Percentiles rank a stretch among this genome's conserved stretches.
phyloP scores from a whole-genome alignment of 495 filamentous ascomycete species.

The Neurospora sp. region DNA sequence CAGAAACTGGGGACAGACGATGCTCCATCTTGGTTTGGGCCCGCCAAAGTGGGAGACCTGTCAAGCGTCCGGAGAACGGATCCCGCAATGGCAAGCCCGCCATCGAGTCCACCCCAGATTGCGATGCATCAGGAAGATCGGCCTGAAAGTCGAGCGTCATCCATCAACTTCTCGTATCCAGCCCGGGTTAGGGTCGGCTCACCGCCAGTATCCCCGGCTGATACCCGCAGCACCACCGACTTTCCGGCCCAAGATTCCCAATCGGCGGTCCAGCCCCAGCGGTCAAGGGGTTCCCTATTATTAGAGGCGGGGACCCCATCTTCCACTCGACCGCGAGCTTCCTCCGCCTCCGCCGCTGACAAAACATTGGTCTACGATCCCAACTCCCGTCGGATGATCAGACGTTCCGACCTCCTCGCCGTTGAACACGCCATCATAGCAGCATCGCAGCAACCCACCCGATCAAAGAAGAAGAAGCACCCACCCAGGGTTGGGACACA shows the following conservation, averaged over 20 bases:
- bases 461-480: slow-evolving; percentile 43
- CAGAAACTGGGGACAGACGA: slow-evolving; percentile 29
- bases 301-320: neutral
- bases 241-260: neutral
- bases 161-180: slow-evolving; percentile 83
- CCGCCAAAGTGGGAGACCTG: slow-evolving; percentile 31
- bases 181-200: slow-evolving; percentile 28
- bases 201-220: slow-evolving; percentile 16
- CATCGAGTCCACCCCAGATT: slow-evolving; percentile 22
- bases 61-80: slow-evolving; percentile 33
- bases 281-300: neutral
- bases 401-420: slow-evolving; percentile 23
- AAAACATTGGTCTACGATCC: slow-evolving; percentile 44
- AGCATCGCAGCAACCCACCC: slow-evolving; percentile 37
- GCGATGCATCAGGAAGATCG: slow-evolving; percentile 15
- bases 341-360: slow-evolving; percentile 18
- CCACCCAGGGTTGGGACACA: slow-evolving; percentile 22
- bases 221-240: neutral
- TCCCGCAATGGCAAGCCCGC: slow-evolving; percentile 29
- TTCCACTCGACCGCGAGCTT: slow-evolving; percentile 11
- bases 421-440: slow-evolving; percentile 34
- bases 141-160: slow-evolving; percentile 51
- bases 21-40: slow-evolving; percentile 32
- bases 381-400: slow-evolving; percentile 46
- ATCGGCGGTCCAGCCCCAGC: neutral